Conservation (phyloP, 768 basidiomycete species). For the Lactarius akahatsu region DNA sequence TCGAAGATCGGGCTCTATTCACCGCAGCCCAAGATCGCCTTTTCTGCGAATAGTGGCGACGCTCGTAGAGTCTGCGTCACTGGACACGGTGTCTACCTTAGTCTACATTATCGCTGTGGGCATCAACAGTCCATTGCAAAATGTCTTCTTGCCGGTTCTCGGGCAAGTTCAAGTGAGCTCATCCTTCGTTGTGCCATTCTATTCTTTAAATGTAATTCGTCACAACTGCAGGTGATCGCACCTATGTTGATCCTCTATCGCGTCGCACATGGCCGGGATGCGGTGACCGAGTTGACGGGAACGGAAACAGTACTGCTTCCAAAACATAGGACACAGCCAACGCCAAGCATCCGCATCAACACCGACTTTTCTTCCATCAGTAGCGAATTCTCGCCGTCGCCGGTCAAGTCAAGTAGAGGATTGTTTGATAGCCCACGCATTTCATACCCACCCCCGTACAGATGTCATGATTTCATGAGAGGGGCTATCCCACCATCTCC, state of each 20-base stretch:
- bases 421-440: slow-evolving; percentile 5
- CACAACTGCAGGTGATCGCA: slow-evolving; percentile 18
- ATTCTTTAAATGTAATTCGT: background rate
- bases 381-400: background rate
- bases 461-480: background rate
- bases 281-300: background rate
- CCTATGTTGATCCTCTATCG: slow-evolving; percentile 28
- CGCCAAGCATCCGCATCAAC: slow-evolving; percentile 2
- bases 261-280: slow-evolving; percentile 21
- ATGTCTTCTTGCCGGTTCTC: slow-evolving; percentile 27
- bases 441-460: slow-evolving; percentile 11
- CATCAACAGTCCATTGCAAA: slow-evolving; percentile 24
- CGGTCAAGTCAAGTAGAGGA: slow-evolving; percentile 4
- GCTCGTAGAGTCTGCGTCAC: slow-evolving; percentile 27
- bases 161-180: slow-evolving; percentile 27
- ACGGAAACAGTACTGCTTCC: slow-evolving; percentile 1
- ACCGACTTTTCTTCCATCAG: background rate
- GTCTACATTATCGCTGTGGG: slow-evolving; percentile 28
- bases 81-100: slow-evolving; percentile 21
- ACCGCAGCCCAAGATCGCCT: slow-evolving; percentile 8
- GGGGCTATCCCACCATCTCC: slow-evolving; percentile 13
- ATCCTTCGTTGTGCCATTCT: background rate
- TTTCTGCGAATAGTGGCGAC: slow-evolving; percentile 5
- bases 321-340: background rate
- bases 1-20: background rate